phyloP scores from a whole-genome alignment of 176 grass and related monocot genomes.

The Juncus inflexus region DNA sequence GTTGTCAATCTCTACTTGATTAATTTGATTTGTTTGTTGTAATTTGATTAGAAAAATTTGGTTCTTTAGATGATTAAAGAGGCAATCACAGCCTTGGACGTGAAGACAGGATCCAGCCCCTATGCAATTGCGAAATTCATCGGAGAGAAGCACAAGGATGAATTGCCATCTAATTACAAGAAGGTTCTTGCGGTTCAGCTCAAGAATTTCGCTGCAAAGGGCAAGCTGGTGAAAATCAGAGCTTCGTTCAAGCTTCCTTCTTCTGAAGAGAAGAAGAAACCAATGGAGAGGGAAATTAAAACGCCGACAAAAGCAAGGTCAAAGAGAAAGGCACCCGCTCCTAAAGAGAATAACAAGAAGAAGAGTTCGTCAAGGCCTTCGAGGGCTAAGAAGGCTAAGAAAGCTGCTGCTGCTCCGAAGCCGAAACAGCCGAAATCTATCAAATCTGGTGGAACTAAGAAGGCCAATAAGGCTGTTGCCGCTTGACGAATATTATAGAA shows the following conservation, averaged over 20 bases:
- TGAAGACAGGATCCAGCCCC: conserved; percentile 50
- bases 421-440: conserved; percentile 48
- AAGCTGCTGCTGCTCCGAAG: conserved; percentile 37
- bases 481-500: conserved; percentile 8
- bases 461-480: conserved; percentile 55
- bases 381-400: conserved; percentile 54
- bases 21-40: neutral
- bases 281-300: neutral
- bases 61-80: conserved; percentile 81
- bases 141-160: conserved; percentile 59
- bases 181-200: conserved; percentile 83
- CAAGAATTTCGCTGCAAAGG: conserved; percentile 63
- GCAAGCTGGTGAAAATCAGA: conserved; percentile 66
- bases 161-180: conserved; percentile 64
- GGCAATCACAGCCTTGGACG: conserved; percentile 58
- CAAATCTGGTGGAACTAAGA: conserved; percentile 33
- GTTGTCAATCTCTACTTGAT: neutral
- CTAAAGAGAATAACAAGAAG: neutral
- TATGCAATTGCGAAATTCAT: conserved; percentile 84
- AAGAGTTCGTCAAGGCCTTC: neutral
- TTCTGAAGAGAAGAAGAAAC: conserved; percentile 35
- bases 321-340: conserved; percentile 18
- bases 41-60: neutral
- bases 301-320: neutral
- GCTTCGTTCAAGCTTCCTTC: conserved; percentile 69